Evolutionary conservation across 163 green algal genomes (phyloP), one percentile per base, ranked within the genome.

Genomic region (Scenedesmus sp.): DNA sequence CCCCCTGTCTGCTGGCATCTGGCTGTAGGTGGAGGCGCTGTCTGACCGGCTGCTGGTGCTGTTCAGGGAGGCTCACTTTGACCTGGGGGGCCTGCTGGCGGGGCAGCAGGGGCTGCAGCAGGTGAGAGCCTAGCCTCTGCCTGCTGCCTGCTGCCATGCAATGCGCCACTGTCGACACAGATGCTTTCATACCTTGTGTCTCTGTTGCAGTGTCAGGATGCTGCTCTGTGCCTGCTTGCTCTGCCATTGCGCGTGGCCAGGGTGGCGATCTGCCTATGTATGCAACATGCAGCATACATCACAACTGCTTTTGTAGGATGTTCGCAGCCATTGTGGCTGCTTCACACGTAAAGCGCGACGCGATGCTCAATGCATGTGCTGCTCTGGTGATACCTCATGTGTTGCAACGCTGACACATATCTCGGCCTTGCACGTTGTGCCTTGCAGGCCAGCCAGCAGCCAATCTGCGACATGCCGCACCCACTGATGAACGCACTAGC

Each of bases 41-140:
- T 86, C 82, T 67, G 89, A 92, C 56, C 55, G 67, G 5, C 82
- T 92, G 89, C 82, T 89, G 66, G 26, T 26, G 7, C 7, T 46
- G n/a, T 92, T 92, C 67, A 92, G 82, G 82, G 89, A 92, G 57
- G 89, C 89, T 26, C 26, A 13, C 8, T 34, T 89, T 15, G 89
- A 92, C 89, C 89, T 92, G 66, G 82, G 16, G 55, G 90, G 90
- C 67, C 18, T 90, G 52, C 64, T 92, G 66, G 82, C 82, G 3
- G 34, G 34, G 87, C 89, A 34, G 87, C 34, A 90, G 56, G 66
- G 55, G 7, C 56, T 92, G 54, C 23, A 84, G 2, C n/a, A 59
- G 46, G 88, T 92, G 59, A 84, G 34, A 46, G 34, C 34, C 34
- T 46, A 46, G 34, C 34, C 34, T 46, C 34, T 46, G 34, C 34